phyloP scores from a whole-genome alignment of 345 rosid genomes.

The Abelmoschus esculentus region DNA sequence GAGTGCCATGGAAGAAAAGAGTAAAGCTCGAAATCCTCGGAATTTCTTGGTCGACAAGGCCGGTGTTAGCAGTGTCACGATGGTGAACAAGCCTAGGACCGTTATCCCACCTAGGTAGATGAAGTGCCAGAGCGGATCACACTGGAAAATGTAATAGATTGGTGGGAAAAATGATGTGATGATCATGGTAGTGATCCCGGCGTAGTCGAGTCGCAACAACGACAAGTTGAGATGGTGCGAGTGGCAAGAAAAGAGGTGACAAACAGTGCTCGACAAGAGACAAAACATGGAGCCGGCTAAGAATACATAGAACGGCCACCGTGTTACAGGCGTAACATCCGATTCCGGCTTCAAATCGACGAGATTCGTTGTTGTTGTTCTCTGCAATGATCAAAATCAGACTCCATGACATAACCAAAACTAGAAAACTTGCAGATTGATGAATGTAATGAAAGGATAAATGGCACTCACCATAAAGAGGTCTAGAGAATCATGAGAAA shows the following conservation, averaged over 20 bases:
- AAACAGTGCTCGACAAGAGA: constrained; percentile 68
- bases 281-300: constrained; percentile 79
- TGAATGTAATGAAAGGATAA: not conserved
- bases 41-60: constrained; percentile 47
- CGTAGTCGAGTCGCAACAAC: constrained; percentile 60
- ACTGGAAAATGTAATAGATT: constrained; percentile 76
- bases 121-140: constrained; percentile 68
- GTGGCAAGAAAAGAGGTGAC: constrained; percentile 87
- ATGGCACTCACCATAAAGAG: constrained; percentile 38
- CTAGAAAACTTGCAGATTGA: not conserved
- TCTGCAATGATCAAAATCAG: constrained; percentile 28
- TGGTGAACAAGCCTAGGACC: constrained; percentile 66
- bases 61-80: constrained; percentile 60
- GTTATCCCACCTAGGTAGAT: constrained; percentile 69
- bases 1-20: constrained; percentile 73
- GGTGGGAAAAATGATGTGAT: constrained; percentile 93
- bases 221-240: constrained; percentile 48
- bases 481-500: constrained; percentile 40
- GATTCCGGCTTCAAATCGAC: constrained; percentile 23
- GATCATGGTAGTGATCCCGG: constrained; percentile 75
- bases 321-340: constrained; percentile 21
- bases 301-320: constrained; percentile 86
- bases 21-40: constrained; percentile 54
- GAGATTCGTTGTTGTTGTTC: constrained; percentile 23
- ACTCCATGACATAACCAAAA: not conserved